A percentile compares a stretch with the other conserved stretches of the same genome.
Evolutionary conservation across 371 early-diverging fungal species (phyloP).

Genomic region (Racocetra persica): DNA sequence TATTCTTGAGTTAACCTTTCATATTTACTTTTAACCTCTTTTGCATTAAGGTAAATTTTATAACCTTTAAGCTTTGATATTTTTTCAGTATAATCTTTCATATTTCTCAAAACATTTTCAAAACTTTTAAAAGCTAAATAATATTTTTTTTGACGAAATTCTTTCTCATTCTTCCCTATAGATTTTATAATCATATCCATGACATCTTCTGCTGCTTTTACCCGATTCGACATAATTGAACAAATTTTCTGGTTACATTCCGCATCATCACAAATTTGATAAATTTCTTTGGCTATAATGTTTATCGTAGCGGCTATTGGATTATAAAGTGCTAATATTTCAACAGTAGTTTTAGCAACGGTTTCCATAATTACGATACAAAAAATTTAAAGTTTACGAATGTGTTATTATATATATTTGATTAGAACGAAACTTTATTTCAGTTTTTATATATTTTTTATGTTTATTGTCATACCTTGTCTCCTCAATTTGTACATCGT

Average conservation of each 20-base stretch:
- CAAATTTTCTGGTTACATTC: constrained; percentile 15
- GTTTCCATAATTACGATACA: too few species aligned
- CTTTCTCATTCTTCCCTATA: constrained; percentile 5
- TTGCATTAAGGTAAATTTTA: not conserved
- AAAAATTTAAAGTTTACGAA: too few species aligned
- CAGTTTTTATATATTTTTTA: too few species aligned
- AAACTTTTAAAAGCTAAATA: not conserved
- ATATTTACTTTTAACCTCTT: not conserved
- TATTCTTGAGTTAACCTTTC: constrained; percentile 5
- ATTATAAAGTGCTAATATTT: not conserved
- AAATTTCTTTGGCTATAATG: not conserved
- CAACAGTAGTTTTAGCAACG: not conserved
- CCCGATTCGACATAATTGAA: not conserved
- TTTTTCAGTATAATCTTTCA: not conserved
- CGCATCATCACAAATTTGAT: constrained; percentile 13
- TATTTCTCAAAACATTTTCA: not conserved
- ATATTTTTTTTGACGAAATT: not conserved
- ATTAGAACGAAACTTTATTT: too few species aligned
- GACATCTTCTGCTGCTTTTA: too few species aligned
- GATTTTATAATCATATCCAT: not conserved
- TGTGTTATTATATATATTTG: too few species aligned
- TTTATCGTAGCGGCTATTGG: not conserved
- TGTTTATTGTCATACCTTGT: too few species aligned
- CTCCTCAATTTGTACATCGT: too few species aligned
- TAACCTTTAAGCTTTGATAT: constrained; percentile 4